Percentiles rank a stretch among this genome's conserved stretches.
phyloP scores from a whole-genome alignment of 1,139 yeast species.

The Diutina scorzettiae region DNA sequence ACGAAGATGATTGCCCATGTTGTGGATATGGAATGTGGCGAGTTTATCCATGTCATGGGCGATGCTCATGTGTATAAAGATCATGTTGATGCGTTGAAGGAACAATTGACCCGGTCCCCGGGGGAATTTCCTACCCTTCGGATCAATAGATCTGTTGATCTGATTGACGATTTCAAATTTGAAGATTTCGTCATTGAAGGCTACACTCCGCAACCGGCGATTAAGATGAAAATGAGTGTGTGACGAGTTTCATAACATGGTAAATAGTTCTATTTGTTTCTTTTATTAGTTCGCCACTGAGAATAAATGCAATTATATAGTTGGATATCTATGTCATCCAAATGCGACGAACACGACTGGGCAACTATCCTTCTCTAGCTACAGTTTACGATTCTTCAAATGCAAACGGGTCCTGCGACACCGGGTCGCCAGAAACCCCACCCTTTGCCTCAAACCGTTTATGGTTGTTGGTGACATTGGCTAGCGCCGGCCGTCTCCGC shows the following conservation, averaged over 20 bases:
- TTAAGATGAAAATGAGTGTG: conserved; percentile 78
- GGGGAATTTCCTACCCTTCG: conserved; percentile 65
- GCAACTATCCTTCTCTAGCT: no score
- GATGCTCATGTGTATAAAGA: conserved; percentile 92
- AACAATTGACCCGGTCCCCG: conserved; percentile 68
- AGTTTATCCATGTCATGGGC: conserved; percentile 89
- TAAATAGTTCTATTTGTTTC: background rate
- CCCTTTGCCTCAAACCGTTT: background rate
- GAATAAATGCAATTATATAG: background rate
- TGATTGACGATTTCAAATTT: conserved; percentile 76
- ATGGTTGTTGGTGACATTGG: conserved; percentile 4
- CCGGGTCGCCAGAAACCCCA: background rate
- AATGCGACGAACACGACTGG: no score
- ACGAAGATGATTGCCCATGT: conserved; percentile 94
- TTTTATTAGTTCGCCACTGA: background rate
- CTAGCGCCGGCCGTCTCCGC: background rate
- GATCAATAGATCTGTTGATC: conserved; percentile 43
- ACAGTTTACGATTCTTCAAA: conserved; percentile 4
- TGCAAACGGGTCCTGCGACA: conserved; percentile 3
- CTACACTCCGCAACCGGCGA: conserved; percentile 72
- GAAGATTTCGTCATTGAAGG: conserved; percentile 77
- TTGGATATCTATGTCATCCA: no score
- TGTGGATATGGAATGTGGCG: conserved; percentile 90
- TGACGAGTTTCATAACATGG: no score
- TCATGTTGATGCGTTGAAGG: conserved; percentile 81